Conservation (phyloP, 2,329 filamentous ascomycete species). For the Fusarium drepaniforme region DNA sequence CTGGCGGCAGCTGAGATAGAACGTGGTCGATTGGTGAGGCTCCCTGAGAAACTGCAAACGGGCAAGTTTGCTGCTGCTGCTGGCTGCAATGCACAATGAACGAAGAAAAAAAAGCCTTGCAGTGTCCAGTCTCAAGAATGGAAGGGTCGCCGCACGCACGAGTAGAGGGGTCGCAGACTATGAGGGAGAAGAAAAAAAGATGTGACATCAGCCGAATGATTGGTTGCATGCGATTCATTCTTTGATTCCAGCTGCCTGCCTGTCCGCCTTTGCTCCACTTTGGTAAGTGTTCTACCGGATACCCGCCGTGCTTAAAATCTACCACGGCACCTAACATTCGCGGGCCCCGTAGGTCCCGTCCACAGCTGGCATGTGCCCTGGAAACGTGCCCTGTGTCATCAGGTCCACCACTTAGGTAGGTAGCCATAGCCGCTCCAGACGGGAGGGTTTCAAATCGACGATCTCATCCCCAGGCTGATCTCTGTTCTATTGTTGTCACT, state of each 20-base stretch:
- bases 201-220: constrained; percentile 1
- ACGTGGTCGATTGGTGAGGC: background rate
- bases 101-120: background rate
- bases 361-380: background rate
- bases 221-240: constrained; percentile 1
- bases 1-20: background rate
- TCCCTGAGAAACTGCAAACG: background rate
- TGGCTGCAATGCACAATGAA: background rate
- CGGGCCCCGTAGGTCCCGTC: background rate
- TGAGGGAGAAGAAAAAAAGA: background rate
- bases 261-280: background rate
- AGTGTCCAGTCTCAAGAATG: background rate
- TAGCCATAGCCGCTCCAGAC: background rate
- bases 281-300: background rate
- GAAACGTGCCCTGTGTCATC: background rate
- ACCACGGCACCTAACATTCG: background rate
- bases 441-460: background rate
- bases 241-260: background rate
- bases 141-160: no score
- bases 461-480: background rate
- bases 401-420: background rate
- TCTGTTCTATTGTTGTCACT: background rate
- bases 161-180: background rate
- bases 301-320: background rate
- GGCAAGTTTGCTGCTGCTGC: background rate